Evolutionary conservation across 805 yeast genomes (phyloP).

Genomic region (Wickerhamomyces strasburgensis): DNA sequence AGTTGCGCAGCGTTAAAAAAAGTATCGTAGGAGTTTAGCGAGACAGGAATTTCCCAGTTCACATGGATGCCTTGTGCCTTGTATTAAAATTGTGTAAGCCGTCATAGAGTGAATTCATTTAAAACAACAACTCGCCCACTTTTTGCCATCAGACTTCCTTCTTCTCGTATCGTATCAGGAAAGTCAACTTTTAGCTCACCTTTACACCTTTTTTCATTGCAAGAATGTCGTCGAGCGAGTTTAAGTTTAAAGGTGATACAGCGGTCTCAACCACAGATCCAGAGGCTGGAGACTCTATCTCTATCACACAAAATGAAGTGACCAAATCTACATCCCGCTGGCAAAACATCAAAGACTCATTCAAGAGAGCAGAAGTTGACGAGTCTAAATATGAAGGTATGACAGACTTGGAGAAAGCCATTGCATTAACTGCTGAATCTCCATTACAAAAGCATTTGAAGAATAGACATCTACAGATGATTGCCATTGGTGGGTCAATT

Average conservation of each 20-base stretch:
- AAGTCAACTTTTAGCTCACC: no score
- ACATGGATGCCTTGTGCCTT: no score
- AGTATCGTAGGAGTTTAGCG: no score
- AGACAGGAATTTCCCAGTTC: no score
- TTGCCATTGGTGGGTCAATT: constrained; percentile 77
- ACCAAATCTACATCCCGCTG: constrained; percentile 8
- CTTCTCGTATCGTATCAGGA: no score
- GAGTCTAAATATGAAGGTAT: constrained; percentile 21
- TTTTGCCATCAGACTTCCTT: no score
- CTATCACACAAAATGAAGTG: constrained; percentile 9
- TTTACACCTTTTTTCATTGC: no score
- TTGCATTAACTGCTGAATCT: constrained; percentile 24
- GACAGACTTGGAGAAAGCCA: constrained; percentile 42
- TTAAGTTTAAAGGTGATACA: constrained; percentile 20
- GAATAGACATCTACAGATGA: constrained; percentile 65
- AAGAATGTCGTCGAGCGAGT: no score
- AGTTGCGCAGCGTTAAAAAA: no score
- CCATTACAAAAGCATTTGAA: constrained; percentile 33
- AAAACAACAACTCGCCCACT: no score
- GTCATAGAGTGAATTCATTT: no score
- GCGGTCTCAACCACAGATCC: constrained; percentile 22
- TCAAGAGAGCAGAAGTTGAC: constrained; percentile 12
- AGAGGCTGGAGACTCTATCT: constrained; percentile 21
- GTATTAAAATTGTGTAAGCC: no score
- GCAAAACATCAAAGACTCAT: constrained; percentile 18